Evolutionary conservation across 148 eudicot genomes (phyloP).

Genomic region (Tetragonia tetragonoides): DNA sequence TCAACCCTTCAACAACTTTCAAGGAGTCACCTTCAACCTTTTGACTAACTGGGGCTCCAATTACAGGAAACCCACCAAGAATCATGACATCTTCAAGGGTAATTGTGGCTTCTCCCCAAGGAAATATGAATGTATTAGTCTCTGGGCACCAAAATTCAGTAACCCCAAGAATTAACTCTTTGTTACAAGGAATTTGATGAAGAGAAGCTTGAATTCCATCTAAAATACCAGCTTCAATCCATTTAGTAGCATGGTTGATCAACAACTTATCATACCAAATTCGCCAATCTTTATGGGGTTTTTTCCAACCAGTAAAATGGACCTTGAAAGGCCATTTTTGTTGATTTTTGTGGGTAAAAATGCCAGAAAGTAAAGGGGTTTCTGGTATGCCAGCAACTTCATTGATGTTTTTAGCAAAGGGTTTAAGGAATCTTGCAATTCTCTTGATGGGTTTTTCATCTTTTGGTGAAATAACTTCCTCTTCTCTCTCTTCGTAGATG

Average conservation of each 20-base stretch:
- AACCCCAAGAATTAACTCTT: conserved; percentile 32
- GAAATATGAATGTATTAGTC: conserved; percentile 45
- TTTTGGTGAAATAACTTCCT: conserved; percentile 21
- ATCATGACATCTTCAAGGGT: conserved; percentile 50
- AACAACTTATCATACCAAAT: conserved; percentile 31
- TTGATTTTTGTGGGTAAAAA: conserved; percentile 21
- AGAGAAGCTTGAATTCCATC: conserved; percentile 36
- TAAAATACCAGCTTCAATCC: conserved; percentile 35
- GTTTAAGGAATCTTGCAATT: conserved; percentile 42
- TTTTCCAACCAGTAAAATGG: conserved; percentile 31
- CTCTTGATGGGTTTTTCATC: conserved; percentile 29
- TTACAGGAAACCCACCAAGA: conserved; percentile 44
- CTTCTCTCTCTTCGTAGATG: conserved; percentile 25
- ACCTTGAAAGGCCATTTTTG: conserved; percentile 36
- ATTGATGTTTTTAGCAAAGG: conserved; percentile 24
- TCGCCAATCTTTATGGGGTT: conserved; percentile 31
- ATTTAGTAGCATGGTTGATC: conserved; percentile 20
- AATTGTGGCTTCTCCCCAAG: conserved; percentile 55
- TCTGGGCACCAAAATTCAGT: conserved; percentile 40
- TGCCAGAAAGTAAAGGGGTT: conserved; percentile 24
- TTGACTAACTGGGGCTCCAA: conserved; percentile 19
- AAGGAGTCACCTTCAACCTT: background rate
- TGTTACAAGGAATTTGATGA: conserved; percentile 24
- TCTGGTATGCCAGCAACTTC: conserved; percentile 26
- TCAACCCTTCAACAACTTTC: conserved; percentile 22